Conservation (phyloP, 805 yeast genomes). For the Ogataea trehaloabstinens region DNA sequence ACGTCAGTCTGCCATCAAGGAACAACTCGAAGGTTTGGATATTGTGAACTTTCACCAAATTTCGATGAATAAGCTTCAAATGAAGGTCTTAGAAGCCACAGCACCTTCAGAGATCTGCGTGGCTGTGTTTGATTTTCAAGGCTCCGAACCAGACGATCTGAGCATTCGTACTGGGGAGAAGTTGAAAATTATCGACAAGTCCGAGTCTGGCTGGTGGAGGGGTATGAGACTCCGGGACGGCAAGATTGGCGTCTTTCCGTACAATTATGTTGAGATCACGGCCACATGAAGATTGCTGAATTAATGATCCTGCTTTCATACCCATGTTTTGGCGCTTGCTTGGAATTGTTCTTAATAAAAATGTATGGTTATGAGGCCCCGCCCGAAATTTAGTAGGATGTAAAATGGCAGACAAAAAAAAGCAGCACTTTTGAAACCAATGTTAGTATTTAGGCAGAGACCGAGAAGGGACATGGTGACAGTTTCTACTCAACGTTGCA, state of each 20-base stretch:
- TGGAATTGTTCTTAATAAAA: too few relatives aligned
- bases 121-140: conserved; percentile 41
- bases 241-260: conserved; percentile 43
- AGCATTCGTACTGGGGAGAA: conserved; percentile 41
- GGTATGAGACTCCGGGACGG: conserved; percentile 40
- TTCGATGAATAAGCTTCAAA: conserved; percentile 16
- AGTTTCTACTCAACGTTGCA: too few relatives aligned
- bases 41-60: conserved; percentile 17
- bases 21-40: conserved; percentile 9
- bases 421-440: conserved; percentile 1
- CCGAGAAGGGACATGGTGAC: neutral
- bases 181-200: conserved; percentile 37
- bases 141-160: conserved; percentile 41
- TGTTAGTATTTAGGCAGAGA: neutral
- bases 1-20: conserved; percentile 7
- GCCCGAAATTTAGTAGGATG: too few relatives aligned
- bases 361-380: too few relatives aligned
- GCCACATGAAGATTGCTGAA: conserved; percentile 1
- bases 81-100: conserved; percentile 14
- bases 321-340: too few relatives aligned
- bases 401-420: conserved; percentile 1
- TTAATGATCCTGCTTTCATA: too few relatives aligned
- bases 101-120: conserved; percentile 27
- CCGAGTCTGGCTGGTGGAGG: conserved; percentile 49
- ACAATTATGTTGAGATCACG: conserved; percentile 39